Percentiles rank a stretch among this genome's conserved stretches.
These are phyloP conservation scores for Ustilago nuda DNA, from an alignment of 1,284 basidiomycete genomes.

Conservation along the genomic window DNA sequence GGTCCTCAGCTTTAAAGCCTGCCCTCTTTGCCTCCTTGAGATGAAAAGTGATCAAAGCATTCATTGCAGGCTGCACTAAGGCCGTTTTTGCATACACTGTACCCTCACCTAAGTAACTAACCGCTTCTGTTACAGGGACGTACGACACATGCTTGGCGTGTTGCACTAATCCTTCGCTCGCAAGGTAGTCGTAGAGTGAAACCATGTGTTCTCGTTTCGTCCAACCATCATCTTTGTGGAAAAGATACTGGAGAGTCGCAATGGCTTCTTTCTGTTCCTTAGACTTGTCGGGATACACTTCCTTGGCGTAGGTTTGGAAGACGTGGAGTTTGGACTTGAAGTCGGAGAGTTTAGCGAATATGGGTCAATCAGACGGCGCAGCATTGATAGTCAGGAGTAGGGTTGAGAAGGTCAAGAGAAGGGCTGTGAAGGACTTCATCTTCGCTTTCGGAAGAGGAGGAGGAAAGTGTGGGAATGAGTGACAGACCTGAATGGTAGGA, in stretches of 20 bases:
- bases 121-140: not conserved
- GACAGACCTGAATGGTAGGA: too few species aligned
- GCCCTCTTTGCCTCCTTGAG: not conserved
- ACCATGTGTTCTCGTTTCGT: not conserved
- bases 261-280: slow-evolving; percentile 8
- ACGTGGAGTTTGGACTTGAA: slow-evolving; percentile 3
- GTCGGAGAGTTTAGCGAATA: too few species aligned
- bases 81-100: not conserved
- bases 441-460: too few species aligned
- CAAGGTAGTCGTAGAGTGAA: slow-evolving; percentile 14
- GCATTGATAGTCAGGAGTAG: too few species aligned
- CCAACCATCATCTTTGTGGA: not conserved
- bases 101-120: not conserved
- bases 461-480: too few species aligned
- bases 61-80: not conserved
- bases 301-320: slow-evolving; percentile 9
- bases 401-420: too few species aligned
- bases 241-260: slow-evolving; percentile 16
- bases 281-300: not conserved
- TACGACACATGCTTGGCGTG: not conserved
- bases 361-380: too few species aligned
- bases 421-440: too few species aligned
- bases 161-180: slow-evolving; percentile 9
- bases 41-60: not conserved
- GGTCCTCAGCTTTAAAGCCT: too few species aligned